phyloP scores from a whole-genome alignment of 2,329 filamentous ascomycete genomes.

The Ilyonectria robusta region DNA sequence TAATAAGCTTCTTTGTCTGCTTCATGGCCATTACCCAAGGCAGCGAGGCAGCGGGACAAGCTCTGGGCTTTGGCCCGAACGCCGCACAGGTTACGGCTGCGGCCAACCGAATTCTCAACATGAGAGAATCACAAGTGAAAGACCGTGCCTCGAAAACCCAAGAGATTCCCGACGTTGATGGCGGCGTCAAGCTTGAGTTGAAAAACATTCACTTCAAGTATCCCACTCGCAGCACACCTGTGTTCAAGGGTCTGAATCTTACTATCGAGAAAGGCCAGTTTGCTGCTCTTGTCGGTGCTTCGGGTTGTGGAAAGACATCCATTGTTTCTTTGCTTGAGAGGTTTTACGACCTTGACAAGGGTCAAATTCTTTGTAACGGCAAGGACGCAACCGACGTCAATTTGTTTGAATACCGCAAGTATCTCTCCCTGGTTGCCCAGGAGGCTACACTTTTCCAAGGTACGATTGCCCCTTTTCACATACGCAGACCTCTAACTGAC shows the following conservation, averaged over 20 bases:
- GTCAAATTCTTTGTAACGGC: slow-evolving; percentile 75
- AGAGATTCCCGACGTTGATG: slow-evolving; percentile 60
- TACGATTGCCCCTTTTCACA: slow-evolving; percentile 31
- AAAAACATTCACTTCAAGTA: slow-evolving; percentile 72
- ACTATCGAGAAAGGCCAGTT: slow-evolving; percentile 79
- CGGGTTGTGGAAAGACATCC: slow-evolving; percentile 81
- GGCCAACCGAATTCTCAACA: slow-evolving; percentile 71
- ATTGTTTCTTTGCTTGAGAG: slow-evolving; percentile 75
- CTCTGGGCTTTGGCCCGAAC: slow-evolving; percentile 77
- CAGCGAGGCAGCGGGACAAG: slow-evolving; percentile 76
- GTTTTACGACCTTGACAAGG: slow-evolving; percentile 79
- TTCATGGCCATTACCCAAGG: slow-evolving; percentile 79
- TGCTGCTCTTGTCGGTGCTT: slow-evolving; percentile 78
- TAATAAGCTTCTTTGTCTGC: slow-evolving; percentile 66
- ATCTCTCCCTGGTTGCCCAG: slow-evolving; percentile 80
- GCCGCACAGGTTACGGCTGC: slow-evolving; percentile 72
- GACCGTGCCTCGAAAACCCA: slow-evolving; percentile 51
- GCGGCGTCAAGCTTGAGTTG: slow-evolving; percentile 70
- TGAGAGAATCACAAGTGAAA: slow-evolving; percentile 60
- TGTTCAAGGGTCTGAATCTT: slow-evolving; percentile 74
- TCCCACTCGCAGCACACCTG: slow-evolving; percentile 68
- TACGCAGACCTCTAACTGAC: background rate
- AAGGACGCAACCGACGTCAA: slow-evolving; percentile 71
- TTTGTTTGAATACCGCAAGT: slow-evolving; percentile 72
- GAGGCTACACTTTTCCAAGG: slow-evolving; percentile 81